Conservation (phyloP, 2,329 filamentous ascomycete genomes). For the Didymella segeticola region DNA sequence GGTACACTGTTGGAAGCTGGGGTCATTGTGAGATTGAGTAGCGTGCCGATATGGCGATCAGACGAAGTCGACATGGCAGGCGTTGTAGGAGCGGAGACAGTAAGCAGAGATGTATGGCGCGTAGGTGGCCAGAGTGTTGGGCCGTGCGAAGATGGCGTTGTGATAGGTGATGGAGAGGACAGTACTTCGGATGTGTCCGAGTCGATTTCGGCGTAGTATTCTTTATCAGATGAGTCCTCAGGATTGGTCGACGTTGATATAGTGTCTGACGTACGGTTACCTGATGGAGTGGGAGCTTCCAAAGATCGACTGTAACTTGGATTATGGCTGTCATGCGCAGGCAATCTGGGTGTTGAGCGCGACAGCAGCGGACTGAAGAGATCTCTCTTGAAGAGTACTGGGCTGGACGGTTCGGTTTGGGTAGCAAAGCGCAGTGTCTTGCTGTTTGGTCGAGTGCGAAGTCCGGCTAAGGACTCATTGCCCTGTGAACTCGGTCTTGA, state of each 20-base stretch:
- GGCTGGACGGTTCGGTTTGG: slow-evolving; percentile 28
- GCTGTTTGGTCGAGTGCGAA: slow-evolving; percentile 26
- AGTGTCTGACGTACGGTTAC: slow-evolving; percentile 22
- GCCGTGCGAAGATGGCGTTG: slow-evolving; percentile 32
- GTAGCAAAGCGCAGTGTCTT: slow-evolving; percentile 33
- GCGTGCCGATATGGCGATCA: slow-evolving; percentile 27
- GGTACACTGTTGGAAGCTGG: slow-evolving; percentile 19
- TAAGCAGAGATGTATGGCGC: slow-evolving; percentile 33
- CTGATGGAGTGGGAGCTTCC: slow-evolving; percentile 1
- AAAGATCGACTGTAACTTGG: neutral
- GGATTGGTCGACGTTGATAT: slow-evolving; percentile 41
- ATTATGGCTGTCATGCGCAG: slow-evolving; percentile 3
- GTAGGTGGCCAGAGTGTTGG: slow-evolving; percentile 36
- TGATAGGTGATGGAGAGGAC: slow-evolving; percentile 41
- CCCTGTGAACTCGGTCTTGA: slow-evolving; percentile 37
- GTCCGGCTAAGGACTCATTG: slow-evolving; percentile 20
- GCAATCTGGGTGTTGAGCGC: slow-evolving; percentile 17
- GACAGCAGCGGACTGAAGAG: slow-evolving; percentile 27
- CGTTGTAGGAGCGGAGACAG: slow-evolving; percentile 36
- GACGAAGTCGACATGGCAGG: slow-evolving; percentile 23
- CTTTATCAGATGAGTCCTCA: slow-evolving; percentile 40
- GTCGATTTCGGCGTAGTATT: slow-evolving; percentile 40
- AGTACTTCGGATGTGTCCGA: slow-evolving; percentile 42
- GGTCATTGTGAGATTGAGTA: slow-evolving; percentile 36
- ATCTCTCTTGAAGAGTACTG: slow-evolving; percentile 23